phyloP scores from a whole-genome alignment of 805 yeast genomes.

The Nakazawaea pomicola region DNA sequence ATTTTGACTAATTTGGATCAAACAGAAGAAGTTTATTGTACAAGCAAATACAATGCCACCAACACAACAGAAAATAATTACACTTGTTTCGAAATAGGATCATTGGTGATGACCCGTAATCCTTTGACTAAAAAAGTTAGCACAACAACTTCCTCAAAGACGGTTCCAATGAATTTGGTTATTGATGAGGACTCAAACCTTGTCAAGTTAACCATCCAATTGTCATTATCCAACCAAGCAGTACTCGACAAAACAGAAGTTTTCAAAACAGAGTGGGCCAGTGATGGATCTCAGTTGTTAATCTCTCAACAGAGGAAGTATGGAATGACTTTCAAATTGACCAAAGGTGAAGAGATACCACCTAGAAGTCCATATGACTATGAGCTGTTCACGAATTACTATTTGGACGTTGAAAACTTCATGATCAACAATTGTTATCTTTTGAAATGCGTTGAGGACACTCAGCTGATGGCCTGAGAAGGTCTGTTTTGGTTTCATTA shows the following conservation, averaged over 20 bases:
- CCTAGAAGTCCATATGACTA: slow-evolving; percentile 24
- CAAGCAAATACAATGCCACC: slow-evolving; percentile 1
- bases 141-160: neutral
- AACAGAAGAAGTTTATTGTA: slow-evolving; percentile 1
- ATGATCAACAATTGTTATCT: slow-evolving; percentile 20
- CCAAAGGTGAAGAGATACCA: slow-evolving; percentile 20
- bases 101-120: slow-evolving; percentile 17
- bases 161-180: slow-evolving; percentile 14
- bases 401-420: slow-evolving; percentile 18
- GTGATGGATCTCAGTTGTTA: slow-evolving; percentile 10
- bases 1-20: slow-evolving; percentile 8
- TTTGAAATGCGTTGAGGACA: slow-evolving; percentile 14
- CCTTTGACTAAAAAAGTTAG: slow-evolving; percentile 16
- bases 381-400: slow-evolving; percentile 19
- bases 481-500: too few species aligned
- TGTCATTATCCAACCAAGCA: slow-evolving; percentile 13
- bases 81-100: slow-evolving; percentile 18
- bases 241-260: slow-evolving; percentile 3
- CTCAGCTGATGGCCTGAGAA: neutral
- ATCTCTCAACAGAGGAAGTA: slow-evolving; percentile 8
- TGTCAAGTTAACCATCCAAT: slow-evolving; percentile 19
- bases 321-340: slow-evolving; percentile 16
- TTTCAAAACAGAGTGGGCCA: slow-evolving; percentile 7
- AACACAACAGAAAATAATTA: neutral
- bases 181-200: slow-evolving; percentile 23